Percentiles rank a stretch among this genome's conserved stretches.
Evolutionary conservation across 148 eudicot genomes (phyloP).

Genomic region (Spergularia bocconei): DNA sequence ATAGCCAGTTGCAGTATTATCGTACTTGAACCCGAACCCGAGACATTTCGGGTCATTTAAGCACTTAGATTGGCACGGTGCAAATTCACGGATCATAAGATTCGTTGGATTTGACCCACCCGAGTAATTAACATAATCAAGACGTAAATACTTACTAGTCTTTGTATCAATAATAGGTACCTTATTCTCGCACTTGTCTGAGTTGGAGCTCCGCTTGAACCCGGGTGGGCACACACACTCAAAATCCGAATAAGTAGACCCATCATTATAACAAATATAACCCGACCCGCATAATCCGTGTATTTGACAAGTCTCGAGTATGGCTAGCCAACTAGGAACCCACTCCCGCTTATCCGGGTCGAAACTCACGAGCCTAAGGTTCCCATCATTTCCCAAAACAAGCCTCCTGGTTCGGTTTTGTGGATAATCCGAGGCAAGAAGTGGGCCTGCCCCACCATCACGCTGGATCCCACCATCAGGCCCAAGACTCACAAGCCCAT

Average conservation of each 20-base stretch:
- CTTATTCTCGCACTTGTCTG: slow-evolving; percentile 35
- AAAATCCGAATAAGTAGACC: slow-evolving; percentile 22
- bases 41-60: slow-evolving; percentile 36
- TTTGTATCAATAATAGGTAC: slow-evolving; percentile 14
- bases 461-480: slow-evolving; percentile 24
- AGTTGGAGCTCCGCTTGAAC: slow-evolving; percentile 17
- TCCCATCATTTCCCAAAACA: slow-evolving; percentile 61
- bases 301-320: slow-evolving; percentile 40
- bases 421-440: slow-evolving; percentile 43
- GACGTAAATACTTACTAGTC: slow-evolving; percentile 43
- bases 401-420: slow-evolving; percentile 38
- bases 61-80: slow-evolving; percentile 44
- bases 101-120: slow-evolving; percentile 37
- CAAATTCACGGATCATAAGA: slow-evolving; percentile 18
- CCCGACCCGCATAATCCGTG: slow-evolving; percentile 69
- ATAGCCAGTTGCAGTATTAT: slow-evolving; percentile 38
- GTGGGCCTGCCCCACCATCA: slow-evolving; percentile 15
- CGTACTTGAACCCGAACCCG: slow-evolving; percentile 64
- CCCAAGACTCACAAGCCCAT: slow-evolving; percentile 30
- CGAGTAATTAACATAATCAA: slow-evolving; percentile 68
- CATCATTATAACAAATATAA: slow-evolving; percentile 50
- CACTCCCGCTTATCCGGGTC: slow-evolving; percentile 33
- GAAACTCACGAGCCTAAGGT: slow-evolving; percentile 50
- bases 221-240: slow-evolving; percentile 72
- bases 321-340: slow-evolving; percentile 56